A percentile compares a stretch with the other conserved stretches of the same genome.
These are phyloP conservation scores for Halteria grandinella DNA, from an alignment of 73 alveolate genomes.

Conservation along the genomic window DNA sequence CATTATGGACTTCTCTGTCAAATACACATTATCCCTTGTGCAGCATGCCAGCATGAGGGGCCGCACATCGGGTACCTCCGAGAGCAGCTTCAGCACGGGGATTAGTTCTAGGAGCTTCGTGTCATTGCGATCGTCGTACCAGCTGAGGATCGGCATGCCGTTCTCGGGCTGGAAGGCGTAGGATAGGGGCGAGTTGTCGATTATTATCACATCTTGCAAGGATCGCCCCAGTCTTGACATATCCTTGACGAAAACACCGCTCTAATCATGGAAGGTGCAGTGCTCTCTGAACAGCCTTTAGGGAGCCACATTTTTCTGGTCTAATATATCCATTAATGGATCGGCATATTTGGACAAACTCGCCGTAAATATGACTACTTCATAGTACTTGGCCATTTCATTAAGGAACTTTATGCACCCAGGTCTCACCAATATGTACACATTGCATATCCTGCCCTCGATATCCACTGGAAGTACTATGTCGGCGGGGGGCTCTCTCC, in stretches of 20 bases:
- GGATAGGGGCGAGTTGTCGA: constrained; percentile 83
- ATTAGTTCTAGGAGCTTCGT: constrained; percentile 64
- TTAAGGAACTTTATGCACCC: constrained; percentile 59
- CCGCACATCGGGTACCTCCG: constrained; percentile 70
- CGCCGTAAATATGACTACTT: constrained; percentile 70
- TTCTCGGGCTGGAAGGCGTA: constrained; percentile 78
- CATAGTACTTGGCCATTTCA: constrained; percentile 61
- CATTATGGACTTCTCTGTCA: constrained; percentile 5
- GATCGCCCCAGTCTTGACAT: constrained; percentile 76
- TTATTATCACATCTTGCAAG: constrained; percentile 78
- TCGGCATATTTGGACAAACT: constrained; percentile 68
- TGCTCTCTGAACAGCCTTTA: constrained; percentile 67
- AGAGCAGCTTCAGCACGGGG: constrained; percentile 45
- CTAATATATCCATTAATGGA: constrained; percentile 65
- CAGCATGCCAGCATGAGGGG: constrained; percentile 31
- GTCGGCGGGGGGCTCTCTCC: no score
- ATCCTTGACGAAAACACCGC: constrained; percentile 80
- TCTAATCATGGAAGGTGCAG: constrained; percentile 56
- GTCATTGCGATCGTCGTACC: constrained; percentile 76
- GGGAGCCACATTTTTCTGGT: constrained; percentile 4
- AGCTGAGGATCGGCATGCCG: constrained; percentile 68
- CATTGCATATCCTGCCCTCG: constrained; percentile 38
- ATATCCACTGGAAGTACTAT: constrained; percentile 54
- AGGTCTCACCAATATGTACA: constrained; percentile 64
- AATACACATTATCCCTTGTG: constrained; percentile 12